phyloP scores from a whole-genome alignment of 805 yeast genomes.

The Schizosaccharomyces pombe region ASM294v3 CU329670.1:1435001-1435500 shows the following conservation, averaged over 20 bases:
- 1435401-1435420: neutral
- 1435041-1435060: no score
- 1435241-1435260: neutral
- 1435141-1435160: no score
- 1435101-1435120: no score
- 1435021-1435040: no score
- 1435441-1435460: neutral
- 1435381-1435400: neutral
- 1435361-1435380: neutral
- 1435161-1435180: neutral
- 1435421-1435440: neutral
- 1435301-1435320: neutral
- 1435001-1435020: no score
- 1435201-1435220: neutral
- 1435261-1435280: neutral
- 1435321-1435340: neutral
- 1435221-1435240: neutral
- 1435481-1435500: slow-evolving; percentile 1
- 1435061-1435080: no score
- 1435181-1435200: neutral
- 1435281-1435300: neutral
- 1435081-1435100: no score
- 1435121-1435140: no score
- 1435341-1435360: neutral
- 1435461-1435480: neutral